Percentiles rank a stretch among this genome's conserved stretches.
These are phyloP conservation scores for Stephania yunnanensis DNA, from an alignment of 164 flowering plant genomes.

Conservation along the genomic window DNA sequence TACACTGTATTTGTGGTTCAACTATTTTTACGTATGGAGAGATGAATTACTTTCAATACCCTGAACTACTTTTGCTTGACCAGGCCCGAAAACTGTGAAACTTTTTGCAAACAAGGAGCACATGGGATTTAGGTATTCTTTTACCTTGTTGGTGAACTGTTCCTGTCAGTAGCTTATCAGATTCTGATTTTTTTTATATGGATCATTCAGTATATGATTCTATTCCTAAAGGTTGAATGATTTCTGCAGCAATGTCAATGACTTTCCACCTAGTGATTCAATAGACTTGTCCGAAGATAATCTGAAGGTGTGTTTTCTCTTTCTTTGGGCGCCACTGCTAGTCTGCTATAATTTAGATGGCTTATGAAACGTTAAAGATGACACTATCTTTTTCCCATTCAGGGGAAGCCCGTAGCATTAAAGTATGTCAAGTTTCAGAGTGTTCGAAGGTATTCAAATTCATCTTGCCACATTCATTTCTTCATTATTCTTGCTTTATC, in stretches of 20 bases:
- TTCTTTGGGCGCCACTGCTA: background rate
- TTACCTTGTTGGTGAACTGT: background rate
- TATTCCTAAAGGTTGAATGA: slow-evolving; percentile 6
- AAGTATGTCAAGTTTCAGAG: slow-evolving; percentile 97
- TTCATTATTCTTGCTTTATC: background rate
- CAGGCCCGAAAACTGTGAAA: slow-evolving; percentile 88
- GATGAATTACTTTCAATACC: slow-evolving; percentile 1
- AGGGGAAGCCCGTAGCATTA: slow-evolving; percentile 71
- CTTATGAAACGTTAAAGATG: too few relatives aligned
- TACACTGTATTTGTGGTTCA: background rate
- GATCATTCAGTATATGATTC: background rate
- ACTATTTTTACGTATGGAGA: background rate
- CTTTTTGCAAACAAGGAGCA: slow-evolving; percentile 90
- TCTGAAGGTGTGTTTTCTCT: slow-evolving; percentile 43
- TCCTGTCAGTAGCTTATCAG: background rate
- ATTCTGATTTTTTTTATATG: background rate
- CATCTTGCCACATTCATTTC: background rate
- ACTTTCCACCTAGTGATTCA: slow-evolving; percentile 84
- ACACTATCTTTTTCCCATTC: slow-evolving; percentile 13
- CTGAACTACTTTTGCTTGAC: slow-evolving; percentile 15
- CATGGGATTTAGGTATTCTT: slow-evolving; percentile 87
- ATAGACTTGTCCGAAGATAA: slow-evolving; percentile 51
- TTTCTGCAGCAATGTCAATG: slow-evolving; percentile 79
- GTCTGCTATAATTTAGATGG: background rate
- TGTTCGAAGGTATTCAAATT: slow-evolving; percentile 72